Conservation (phyloP, 352 stramenopile species). For the Globisporangium viniferum region DNA sequence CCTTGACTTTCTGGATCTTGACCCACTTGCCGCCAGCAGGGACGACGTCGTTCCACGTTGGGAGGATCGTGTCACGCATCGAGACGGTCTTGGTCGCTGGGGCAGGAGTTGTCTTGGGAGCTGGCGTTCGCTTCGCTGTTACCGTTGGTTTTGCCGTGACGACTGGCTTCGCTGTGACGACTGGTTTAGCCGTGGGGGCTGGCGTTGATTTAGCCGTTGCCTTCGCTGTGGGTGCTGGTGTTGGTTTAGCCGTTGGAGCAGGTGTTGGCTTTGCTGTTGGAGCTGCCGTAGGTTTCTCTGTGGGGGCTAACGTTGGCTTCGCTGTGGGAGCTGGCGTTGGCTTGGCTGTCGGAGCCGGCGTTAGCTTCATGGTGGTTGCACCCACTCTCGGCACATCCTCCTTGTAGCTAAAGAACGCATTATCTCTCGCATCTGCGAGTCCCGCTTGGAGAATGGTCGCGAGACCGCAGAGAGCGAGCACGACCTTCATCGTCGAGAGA, state of each 20-base stretch:
- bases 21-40: not conserved
- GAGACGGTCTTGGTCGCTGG: not conserved
- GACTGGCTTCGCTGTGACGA: no score
- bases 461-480: conserved; percentile 7
- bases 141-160: no score
- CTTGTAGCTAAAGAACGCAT: not conserved
- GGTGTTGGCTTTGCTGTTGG: no score
- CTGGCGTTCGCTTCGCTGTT: not conserved
- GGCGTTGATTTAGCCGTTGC: no score
- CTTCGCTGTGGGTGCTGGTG: no score
- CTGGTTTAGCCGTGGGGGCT: no score
- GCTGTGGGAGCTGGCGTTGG: not conserved
- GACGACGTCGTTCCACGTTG: not conserved
- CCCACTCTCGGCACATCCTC: not conserved
- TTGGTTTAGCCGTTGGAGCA: no score
- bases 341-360: not conserved
- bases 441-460: not conserved
- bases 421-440: not conserved
- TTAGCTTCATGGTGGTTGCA: not conserved
- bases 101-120: not conserved
- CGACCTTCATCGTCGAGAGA: conserved; percentile 5
- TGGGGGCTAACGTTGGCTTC: not conserved
- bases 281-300: no score
- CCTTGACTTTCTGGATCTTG: not conserved
- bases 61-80: not conserved